Evolutionary conservation across 2,329 filamentous ascomycete genomes (phyloP).

Genomic region (Penicillium sp.): DNA sequence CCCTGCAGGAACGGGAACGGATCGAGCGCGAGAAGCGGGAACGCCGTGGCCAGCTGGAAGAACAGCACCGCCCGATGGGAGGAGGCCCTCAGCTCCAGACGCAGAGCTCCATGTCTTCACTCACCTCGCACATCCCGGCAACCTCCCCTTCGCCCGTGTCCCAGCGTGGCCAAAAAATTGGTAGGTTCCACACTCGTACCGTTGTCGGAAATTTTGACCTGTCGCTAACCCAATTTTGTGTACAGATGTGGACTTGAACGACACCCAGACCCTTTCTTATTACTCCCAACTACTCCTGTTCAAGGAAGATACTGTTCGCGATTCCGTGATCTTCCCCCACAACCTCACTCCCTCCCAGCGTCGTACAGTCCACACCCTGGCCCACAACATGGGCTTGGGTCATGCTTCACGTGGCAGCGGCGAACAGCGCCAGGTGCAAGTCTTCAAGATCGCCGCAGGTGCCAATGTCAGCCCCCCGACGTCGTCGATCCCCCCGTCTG

Average conservation of each 20-base stretch:
- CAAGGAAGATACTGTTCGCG: conserved; percentile 72
- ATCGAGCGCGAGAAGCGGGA: conserved; percentile 98
- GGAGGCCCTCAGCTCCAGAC: conserved; percentile 65
- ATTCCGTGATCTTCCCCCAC: conserved; percentile 79
- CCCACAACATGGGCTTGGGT: conserved; percentile 89
- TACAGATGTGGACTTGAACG: conserved; percentile 80
- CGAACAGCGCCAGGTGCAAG: conserved; percentile 84
- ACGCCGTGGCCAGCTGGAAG: conserved; percentile 90
- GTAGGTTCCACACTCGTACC: conserved; percentile 19
- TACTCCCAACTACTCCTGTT: conserved; percentile 90
- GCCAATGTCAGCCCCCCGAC: conserved; percentile 60
- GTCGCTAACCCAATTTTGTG: not conserved
- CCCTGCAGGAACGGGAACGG: conserved; percentile 86
- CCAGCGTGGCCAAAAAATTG: conserved; percentile 44
- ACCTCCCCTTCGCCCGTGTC: conserved; percentile 68
- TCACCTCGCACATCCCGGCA: conserved; percentile 63
- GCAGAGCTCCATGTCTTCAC: conserved; percentile 81
- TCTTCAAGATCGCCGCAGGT: conserved; percentile 61
- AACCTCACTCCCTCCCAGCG: conserved; percentile 79
- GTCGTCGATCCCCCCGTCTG: conserved; percentile 60
- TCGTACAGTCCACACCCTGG: conserved; percentile 86
- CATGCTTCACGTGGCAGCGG: conserved; percentile 87
- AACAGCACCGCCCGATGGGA: conserved; percentile 80
- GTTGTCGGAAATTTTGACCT: not conserved
- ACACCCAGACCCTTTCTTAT: conserved; percentile 79